Evolutionary conservation across 1,284 basidiomycete species (phyloP).

Genomic region (Boletus mariae): DNA sequence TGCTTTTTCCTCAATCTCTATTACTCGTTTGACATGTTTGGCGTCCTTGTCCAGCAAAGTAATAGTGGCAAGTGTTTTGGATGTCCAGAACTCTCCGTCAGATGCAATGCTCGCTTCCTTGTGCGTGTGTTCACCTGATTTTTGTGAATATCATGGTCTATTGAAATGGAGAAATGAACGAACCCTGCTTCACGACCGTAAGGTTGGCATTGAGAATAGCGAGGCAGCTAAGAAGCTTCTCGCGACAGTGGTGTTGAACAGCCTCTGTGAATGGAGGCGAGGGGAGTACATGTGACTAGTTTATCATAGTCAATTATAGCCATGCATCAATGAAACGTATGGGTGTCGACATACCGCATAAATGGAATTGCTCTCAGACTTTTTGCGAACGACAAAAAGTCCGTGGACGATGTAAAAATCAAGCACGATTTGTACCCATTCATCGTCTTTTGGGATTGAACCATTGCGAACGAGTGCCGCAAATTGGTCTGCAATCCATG

Average conservation of each 20-base stretch:
- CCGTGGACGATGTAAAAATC: constrained; percentile 85
- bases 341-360: constrained; percentile 50
- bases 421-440: constrained; percentile 71
- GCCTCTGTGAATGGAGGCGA: constrained; percentile 73
- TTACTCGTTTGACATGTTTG: constrained; percentile 63
- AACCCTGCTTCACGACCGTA: constrained; percentile 49
- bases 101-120: constrained; percentile 62
- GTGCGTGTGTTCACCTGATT: constrained; percentile 42
- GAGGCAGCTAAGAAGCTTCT: constrained; percentile 71
- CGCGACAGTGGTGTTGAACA: constrained; percentile 62
- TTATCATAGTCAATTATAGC: constrained; percentile 5
- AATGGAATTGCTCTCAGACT: constrained; percentile 64
- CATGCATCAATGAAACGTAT: neutral
- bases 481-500: constrained; percentile 89
- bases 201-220: constrained; percentile 69
- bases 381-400: constrained; percentile 75
- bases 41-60: constrained; percentile 59
- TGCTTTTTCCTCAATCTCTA: constrained; percentile 59
- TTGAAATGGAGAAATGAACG: neutral
- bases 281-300: constrained; percentile 54
- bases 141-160: neutral
- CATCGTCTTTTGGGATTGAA: constrained; percentile 78
- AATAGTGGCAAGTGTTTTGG: constrained; percentile 64
- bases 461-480: constrained; percentile 76
- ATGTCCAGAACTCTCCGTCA: constrained; percentile 79